Evolutionary conservation across 73 alveolate species (phyloP), one percentile per base, ranked within the genome.

Genomic region (Tetrahymena thermophila): DNA sequence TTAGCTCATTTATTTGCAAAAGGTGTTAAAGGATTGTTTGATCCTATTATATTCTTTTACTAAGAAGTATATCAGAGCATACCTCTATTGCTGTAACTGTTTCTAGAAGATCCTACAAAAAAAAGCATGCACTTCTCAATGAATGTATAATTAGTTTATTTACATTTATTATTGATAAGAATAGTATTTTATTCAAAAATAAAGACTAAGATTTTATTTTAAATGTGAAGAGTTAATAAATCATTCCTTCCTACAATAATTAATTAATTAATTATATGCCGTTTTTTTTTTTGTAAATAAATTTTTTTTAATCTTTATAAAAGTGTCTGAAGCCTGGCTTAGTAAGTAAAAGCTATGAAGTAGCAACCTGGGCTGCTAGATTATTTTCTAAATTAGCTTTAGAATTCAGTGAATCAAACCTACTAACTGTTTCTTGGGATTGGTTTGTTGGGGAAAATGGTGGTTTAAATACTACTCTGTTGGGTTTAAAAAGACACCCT

Each of bases 1-100:
- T 97, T 99, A 94, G 99, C 99, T 50, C 99, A 99, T 95, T 97
- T 98, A 35, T 94, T 98, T 71, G 99, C 99, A 1, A 99, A 99
- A 98, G 99, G 99, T 35, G 97, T 99, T 40, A 98, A 99, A 94
- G 99, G 99, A 35, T 96, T 97, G 83, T 99, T 97, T 95, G 99
- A 97, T 50, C 99, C 99, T 93, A 97, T 99, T 0, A 85, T 96
- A n/a, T 94, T 93, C 37, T 99, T 95, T 93, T 95, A 95, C 56
- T 93, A 83, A 35, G 97, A 95, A 56, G 85, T 43, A 0, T 89
- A 95, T 89, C 50, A 85, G 43, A 89, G 89, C 37, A 89, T 56
- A 34, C 93, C 71, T 38, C 43, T 85, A 28, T 50, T 95, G 42
- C 71, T 43, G 0, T 56, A 95, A 38, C 93, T 95, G 35, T 95